phyloP scores from a whole-genome alignment of 371 early-diverging fungal species.

The Mucor piriformis region DNA sequence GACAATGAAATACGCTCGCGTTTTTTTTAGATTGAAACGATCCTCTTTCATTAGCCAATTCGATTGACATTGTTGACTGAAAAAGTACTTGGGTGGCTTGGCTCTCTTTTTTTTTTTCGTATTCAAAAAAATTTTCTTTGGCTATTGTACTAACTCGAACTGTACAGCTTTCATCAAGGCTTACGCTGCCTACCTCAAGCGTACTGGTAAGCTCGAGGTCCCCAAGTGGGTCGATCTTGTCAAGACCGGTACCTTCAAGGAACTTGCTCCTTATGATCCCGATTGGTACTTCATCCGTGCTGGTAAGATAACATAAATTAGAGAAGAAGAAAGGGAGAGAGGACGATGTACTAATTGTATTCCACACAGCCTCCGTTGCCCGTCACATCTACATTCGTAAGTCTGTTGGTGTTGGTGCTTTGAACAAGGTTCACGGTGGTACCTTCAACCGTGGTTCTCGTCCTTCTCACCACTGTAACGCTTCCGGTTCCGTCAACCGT shows the following conservation, averaged over 20 bases:
- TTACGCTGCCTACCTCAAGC: conserved; percentile 97
- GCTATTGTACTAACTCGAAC: too few relatives aligned
- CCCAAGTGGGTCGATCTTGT: conserved; percentile 98
- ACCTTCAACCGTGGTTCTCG: conserved; percentile 91
- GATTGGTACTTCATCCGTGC: conserved; percentile 99
- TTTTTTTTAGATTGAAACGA: too few relatives aligned
- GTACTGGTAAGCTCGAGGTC: conserved; percentile 96
- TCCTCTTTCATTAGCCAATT: too few relatives aligned
- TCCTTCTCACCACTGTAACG: conserved; percentile 89
- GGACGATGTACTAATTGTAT: background rate
- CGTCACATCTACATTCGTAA: conserved; percentile 97
- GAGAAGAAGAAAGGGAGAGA: too few relatives aligned
- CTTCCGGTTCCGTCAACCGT: conserved; percentile 92
- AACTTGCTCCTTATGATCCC: conserved; percentile 95
- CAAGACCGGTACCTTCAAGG: conserved; percentile 97
- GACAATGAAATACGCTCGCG: too few relatives aligned
- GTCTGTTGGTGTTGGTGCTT: conserved; percentile 94
- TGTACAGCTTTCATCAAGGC: conserved; percentile 88
- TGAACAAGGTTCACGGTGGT: conserved; percentile 93
- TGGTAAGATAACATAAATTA: conserved; percentile 61
- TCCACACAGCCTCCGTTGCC: conserved; percentile 84
- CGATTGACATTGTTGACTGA: too few relatives aligned
- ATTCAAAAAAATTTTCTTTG: too few relatives aligned
- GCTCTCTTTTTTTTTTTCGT: background rate
- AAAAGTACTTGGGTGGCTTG: conserved; percentile 28